Conservation (phyloP, 345 rosid species). For the Corymbia maculata region DNA sequence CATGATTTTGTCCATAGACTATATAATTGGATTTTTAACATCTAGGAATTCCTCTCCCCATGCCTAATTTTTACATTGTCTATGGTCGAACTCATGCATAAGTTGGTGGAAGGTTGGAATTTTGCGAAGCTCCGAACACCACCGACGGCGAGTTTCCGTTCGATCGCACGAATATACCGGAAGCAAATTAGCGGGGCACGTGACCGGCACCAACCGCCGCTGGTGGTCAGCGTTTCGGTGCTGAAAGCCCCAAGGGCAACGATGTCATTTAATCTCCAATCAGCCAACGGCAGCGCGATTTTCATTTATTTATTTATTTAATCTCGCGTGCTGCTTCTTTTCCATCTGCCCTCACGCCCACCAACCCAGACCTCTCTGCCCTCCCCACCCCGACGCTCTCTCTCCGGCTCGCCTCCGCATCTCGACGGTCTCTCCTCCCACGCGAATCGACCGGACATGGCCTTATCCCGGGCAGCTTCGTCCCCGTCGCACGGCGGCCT, state of each 20-base stretch:
- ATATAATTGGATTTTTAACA: too few relatives aligned
- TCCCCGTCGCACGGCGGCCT: slow-evolving; percentile 21
- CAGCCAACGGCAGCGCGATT: neutral
- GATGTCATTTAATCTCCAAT: neutral
- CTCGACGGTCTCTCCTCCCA: neutral
- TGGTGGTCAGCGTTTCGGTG: neutral
- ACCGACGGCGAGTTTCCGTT: too few relatives aligned
- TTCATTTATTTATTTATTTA: neutral
- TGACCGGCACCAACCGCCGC: neutral
- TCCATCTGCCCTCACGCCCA: neutral
- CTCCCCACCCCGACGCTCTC: neutral
- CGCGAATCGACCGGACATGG: slow-evolving; percentile 26
- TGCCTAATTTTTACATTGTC: too few relatives aligned
- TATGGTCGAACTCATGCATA: too few relatives aligned
- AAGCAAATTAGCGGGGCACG: too few relatives aligned
- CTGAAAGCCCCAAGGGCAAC: neutral
- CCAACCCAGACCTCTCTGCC: neutral
- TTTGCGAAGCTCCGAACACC: too few relatives aligned
- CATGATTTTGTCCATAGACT: too few relatives aligned
- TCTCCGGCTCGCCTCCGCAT: neutral
- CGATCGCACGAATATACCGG: too few relatives aligned
- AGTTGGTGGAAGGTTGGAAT: too few relatives aligned
- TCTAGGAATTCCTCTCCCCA: too few relatives aligned
- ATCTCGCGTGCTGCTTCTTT: neutral
- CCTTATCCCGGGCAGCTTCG: slow-evolving; percentile 38